Base-by-base conservation (phyloP, 2,329 filamentous ascomycete species). In the Ophiobolus disseminans region DNA sequence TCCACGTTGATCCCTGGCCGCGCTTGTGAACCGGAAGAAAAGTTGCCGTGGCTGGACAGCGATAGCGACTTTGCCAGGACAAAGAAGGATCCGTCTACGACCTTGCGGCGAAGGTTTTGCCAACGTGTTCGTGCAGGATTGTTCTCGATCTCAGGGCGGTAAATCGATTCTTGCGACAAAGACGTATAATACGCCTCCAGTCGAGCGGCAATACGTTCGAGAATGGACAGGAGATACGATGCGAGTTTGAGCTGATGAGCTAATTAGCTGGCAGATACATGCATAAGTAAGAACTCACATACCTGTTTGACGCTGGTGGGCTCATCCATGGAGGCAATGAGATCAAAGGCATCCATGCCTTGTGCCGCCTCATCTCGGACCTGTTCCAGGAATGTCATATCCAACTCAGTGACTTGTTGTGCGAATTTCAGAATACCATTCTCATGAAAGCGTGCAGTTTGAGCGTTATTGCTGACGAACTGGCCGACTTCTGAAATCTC, bases 41-140 rank as follows among this genome's bases (percentile, higher is more conserved):
- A 31, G n/a, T 36, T 42, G 13, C 49, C 47, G 17, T 45, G 42
- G 4, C 35, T 39, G 3, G 46, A 31, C 37, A 60, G 45, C 9
- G 43, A 36, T 5, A 44, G 45, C 21, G 58, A 53, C 37, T 46
- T 36, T 5, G 78, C 69, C 9, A 82, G 68, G 2, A 82, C 66
- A 53, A 82, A 83, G 48, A 83, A 76, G 0, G 76, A 80, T 0
- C 80, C 79, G 35, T 83, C 79, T 2, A 69, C 67, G n/a, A 82
- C 74, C 32, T 75, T 77, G 22, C 75, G 72, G 0, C 76, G 71
- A 8, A 83, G 69, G 4, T 81, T 73, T 11, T 77, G 73, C 80
- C 81, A 83, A 3, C 80, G 69, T 0, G 79, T 78, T 3, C 80
- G 70, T 0, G 80, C 80, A 0, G 80, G 80, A 57, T 82, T 82